Base-by-base conservation (phyloP, 208 protist genomes). In the Wallacemonas rigidus region DNA sequence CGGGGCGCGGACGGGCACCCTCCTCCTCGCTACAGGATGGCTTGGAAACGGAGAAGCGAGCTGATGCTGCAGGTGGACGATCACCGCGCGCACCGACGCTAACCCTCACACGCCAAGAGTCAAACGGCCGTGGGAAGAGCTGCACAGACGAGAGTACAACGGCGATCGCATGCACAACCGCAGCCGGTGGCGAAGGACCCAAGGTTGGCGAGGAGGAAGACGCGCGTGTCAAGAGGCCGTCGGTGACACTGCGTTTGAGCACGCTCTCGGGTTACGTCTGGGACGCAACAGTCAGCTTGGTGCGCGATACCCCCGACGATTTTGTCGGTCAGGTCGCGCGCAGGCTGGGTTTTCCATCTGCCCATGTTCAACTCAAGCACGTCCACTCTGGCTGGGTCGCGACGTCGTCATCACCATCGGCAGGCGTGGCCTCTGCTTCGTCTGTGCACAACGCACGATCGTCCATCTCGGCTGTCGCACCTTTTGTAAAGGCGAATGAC, bases 291-390 rank as follows among this genome's bases (percentile, higher is more conserved):
- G 40, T 51, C 15, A 43, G 51, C 17, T 43, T 45, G 4, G n/a
- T 38, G 15, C 7, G 6, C 40, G 26, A 43, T 43, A 51, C 60
- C 14, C 3, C 43, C 2, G 38, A 2, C 3, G 60, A 26, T 4
- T 43, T 65, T 2, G 60, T 65, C 4, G 43, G 2, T 38, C 60
- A 51, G 9, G 60, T 65, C 41, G 60, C 60, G 8, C 41, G 3
- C 4, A 2, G 3, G 36, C 60, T 65, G 4, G 40, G 60, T 15
- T 65, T 65, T 36, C 43, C 60, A 6, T 3, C 60, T 2, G 60
- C 43, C 6, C 60, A 53, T 38, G 41, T 65, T 5, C 60, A 65
- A n/a, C 38, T 65, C 40, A 65, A 65, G 60, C 60, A 65, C 60
- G 60, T 65, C 3, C 41, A 45, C 15, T 43, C 12, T 7, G 64